Base-by-base conservation (phyloP, 2,329 filamentous ascomycete species). In the Zymoseptoria ardabiliae region DNA sequence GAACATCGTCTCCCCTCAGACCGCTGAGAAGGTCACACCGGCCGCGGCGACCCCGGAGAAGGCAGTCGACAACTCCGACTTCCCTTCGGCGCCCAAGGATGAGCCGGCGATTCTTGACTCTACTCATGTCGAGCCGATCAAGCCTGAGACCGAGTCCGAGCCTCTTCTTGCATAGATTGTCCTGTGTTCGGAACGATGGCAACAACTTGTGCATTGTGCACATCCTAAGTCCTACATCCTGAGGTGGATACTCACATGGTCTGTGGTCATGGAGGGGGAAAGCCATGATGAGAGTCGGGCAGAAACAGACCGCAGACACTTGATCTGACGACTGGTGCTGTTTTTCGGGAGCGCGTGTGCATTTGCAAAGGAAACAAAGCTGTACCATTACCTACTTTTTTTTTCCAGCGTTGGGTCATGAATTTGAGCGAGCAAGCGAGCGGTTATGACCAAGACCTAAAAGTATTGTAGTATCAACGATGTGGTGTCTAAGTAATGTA, bases 1-100 rank as follows among this genome's bases (percentile, higher is more conserved):
- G 65, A 68, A 71, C 53, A 64, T 71, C 57, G 71, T 72, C 55
- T 73, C 70, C 64, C 66, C 63, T 57, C 65, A 72, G 64, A 70
- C 70, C 17, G 71, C 69, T 45, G 67, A 68, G 58, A 67, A 68
- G 63, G 59, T 62, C 23, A 59, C 59, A 20, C 53, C 57, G 52
- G 50, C 53, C 13, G 56, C 58, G 50, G 58, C 58, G 61, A 62
- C 56, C 35, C 63, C 64, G 48, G 57, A 62, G 57, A 55, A 55
- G 55, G 54, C 60, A 52, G 61, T 63, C 58, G 58, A 52, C 55
- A 61, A 48, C 45, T 49, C 58, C 35, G 65, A 66, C 54, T 65
- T 66, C 60, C 65, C 65, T 54, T 25, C 61, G 54, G 63, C 65
- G 58, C 63, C 65, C 21, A 65, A 64, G 61, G 53, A 61, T 23